These are phyloP conservation scores for Cladosporium sp. DNA, from an alignment of 2,329 filamentous ascomycete species.

Conservation along the genomic window DNA sequence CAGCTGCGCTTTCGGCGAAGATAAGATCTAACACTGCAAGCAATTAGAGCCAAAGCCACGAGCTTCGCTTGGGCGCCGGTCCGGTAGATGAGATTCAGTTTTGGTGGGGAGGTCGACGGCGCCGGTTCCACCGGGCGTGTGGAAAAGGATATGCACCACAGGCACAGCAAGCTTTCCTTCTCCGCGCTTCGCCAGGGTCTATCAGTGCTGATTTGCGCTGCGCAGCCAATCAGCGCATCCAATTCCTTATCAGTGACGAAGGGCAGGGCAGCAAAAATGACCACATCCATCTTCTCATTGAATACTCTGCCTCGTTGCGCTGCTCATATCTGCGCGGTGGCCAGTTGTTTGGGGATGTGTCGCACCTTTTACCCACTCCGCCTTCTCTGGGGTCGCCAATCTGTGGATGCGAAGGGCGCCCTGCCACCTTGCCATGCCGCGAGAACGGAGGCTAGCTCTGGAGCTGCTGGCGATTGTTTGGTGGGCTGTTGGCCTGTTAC, in stretches of 20 bases:
- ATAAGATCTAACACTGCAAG: not conserved
- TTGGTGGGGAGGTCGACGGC: constrained; percentile 3
- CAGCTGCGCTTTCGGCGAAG: not conserved
- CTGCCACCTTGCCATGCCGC: constrained; percentile 16
- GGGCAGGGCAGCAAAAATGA: constrained; percentile 9
- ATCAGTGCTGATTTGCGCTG: not conserved
- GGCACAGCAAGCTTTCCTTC: constrained; percentile 7
- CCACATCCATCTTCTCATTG: constrained; percentile 18
- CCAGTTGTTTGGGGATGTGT: not conserved
- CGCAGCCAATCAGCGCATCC: constrained; percentile 1
- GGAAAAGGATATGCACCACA: not conserved
- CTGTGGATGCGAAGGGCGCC: not conserved
- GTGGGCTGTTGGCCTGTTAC: not conserved
- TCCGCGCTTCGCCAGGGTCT: constrained; percentile 11
- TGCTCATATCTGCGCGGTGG: constrained; percentile 14
- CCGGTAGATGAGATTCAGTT: constrained; percentile 2
- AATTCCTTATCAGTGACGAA: constrained; percentile 13
- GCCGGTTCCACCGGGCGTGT: constrained; percentile 1
- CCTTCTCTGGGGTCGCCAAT: constrained; percentile 6
- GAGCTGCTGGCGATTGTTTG: not conserved
- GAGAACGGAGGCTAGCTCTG: constrained; percentile 8
- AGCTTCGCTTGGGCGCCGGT: not conserved
- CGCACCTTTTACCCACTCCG: not conserved
- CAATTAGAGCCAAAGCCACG: not conserved
- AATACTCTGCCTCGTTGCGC: too few relatives aligned